Evolutionary conservation across 305 asterid genomes (phyloP).

Genomic region (Fraxinus nigra): DNA sequence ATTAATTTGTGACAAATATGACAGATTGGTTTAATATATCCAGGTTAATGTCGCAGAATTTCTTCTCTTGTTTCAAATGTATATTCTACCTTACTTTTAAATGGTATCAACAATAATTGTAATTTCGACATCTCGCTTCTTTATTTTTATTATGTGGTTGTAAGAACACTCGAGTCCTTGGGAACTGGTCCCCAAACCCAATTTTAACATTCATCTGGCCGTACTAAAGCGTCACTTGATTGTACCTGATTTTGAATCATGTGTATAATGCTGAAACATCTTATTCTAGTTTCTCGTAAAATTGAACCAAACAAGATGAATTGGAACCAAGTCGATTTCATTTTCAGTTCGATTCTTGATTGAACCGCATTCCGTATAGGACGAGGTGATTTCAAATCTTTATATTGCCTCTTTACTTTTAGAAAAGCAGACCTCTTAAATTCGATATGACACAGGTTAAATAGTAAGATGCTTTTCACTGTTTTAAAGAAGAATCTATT

Average conservation of each 20-base stretch:
- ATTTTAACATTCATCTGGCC: background rate
- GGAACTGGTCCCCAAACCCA: background rate
- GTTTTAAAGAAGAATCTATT: background rate
- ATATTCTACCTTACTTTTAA: background rate
- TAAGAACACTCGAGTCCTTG: background rate
- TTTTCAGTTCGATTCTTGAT: background rate
- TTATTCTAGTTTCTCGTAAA: background rate
- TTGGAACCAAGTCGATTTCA: background rate
- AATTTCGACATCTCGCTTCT: background rate
- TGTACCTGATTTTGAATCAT: background rate
- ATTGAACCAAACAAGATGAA: background rate
- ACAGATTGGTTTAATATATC: background rate
- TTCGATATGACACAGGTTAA: background rate
- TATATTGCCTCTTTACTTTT: background rate
- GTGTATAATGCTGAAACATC: background rate
- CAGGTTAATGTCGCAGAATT: background rate
- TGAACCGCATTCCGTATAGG: background rate
- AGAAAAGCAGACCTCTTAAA: background rate
- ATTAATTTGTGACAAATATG: background rate
- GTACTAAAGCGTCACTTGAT: background rate
- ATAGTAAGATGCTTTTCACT: background rate
- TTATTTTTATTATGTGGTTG: background rate
- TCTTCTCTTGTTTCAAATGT: background rate
- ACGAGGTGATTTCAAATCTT: background rate
- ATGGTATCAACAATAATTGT: background rate